These are phyloP conservation scores for Heliocybe sulcata DNA, from an alignment of 1,284 basidiomycete species.

Conservation along the genomic window DNA sequence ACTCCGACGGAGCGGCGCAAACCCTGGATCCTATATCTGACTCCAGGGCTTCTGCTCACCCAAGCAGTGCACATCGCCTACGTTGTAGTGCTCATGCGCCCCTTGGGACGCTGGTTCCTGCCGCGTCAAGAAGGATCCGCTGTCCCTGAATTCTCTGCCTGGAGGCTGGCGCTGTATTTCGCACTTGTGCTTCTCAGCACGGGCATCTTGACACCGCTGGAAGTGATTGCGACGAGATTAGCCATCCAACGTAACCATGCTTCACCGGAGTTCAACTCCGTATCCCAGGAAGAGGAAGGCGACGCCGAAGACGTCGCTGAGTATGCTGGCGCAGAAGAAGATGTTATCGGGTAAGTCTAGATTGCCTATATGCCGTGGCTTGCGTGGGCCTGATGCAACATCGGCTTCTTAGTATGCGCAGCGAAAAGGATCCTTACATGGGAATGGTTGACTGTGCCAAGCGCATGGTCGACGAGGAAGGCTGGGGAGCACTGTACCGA, in stretches of 20 bases:
- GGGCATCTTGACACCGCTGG: slow-evolving; percentile 67
- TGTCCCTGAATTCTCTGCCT: slow-evolving; percentile 29
- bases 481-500: slow-evolving; percentile 69
- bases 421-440: slow-evolving; percentile 81
- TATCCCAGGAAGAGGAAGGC: slow-evolving; percentile 63
- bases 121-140: slow-evolving; percentile 34
- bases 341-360: slow-evolving; percentile 71
- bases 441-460: slow-evolving; percentile 74
- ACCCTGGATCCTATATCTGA: slow-evolving; percentile 79
- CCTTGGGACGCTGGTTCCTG: slow-evolving; percentile 59
- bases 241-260: slow-evolving; percentile 83
- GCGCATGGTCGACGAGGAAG: slow-evolving; percentile 81
- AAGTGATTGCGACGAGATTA: slow-evolving; percentile 76
- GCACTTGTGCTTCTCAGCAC: slow-evolving; percentile 56
- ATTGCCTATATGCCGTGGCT: not conserved
- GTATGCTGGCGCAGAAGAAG: slow-evolving; percentile 74
- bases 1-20: slow-evolving; percentile 77
- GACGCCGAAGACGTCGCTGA: slow-evolving; percentile 59
- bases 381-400: not conserved
- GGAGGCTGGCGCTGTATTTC: slow-evolving; percentile 55
- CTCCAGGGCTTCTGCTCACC: slow-evolving; percentile 73
- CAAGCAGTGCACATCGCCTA: slow-evolving; percentile 63
- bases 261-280: slow-evolving; percentile 62
- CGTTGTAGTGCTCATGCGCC: slow-evolving; percentile 60
- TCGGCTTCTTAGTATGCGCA: slow-evolving; percentile 47